A percentile compares a stretch with the other conserved stretches of the same genome.
These are phyloP conservation scores for Sporothrix dimorphospora DNA, from an alignment of 2,329 filamentous ascomycete genomes.

Conservation along the genomic window DNA sequence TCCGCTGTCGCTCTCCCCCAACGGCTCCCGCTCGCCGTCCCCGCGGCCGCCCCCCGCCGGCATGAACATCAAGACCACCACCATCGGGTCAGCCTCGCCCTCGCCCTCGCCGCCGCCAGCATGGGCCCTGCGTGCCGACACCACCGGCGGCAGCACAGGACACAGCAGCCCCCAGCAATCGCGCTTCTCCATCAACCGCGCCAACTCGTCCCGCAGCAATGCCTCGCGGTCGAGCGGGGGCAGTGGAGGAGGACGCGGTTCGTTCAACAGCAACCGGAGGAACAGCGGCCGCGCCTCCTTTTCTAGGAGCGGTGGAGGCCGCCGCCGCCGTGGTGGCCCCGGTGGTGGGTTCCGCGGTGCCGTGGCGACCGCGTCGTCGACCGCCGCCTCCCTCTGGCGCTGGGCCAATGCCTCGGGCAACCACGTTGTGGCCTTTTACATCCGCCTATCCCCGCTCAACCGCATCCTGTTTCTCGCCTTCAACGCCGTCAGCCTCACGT, in stretches of 20 bases:
- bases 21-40: slow-evolving; percentile 14
- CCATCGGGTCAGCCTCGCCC: background rate
- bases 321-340: background rate
- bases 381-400: background rate
- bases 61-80: background rate
- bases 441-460: slow-evolving; percentile 62
- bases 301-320: background rate
- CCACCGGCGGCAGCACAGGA: background rate
- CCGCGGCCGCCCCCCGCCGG: background rate
- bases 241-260: background rate
- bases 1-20: slow-evolving; percentile 4
- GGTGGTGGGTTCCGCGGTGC: slow-evolving; percentile 1
- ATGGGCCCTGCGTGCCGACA: slow-evolving; percentile 22
- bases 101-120: slow-evolving; percentile 24
- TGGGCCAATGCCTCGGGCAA: slow-evolving; percentile 12
- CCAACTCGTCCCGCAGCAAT: slow-evolving; percentile 8
- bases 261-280: background rate
- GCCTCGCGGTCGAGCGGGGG: background rate
- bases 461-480: slow-evolving; percentile 59
- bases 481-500: slow-evolving; percentile 53
- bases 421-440: slow-evolving; percentile 44
- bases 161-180: slow-evolving; percentile 24
- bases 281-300: slow-evolving; percentile 1
- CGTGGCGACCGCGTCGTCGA: background rate
- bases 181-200: slow-evolving; percentile 27